Conservation (phyloP, 495 filamentous ascomycete species). For the Neurospora tetrasperma region DNA sequence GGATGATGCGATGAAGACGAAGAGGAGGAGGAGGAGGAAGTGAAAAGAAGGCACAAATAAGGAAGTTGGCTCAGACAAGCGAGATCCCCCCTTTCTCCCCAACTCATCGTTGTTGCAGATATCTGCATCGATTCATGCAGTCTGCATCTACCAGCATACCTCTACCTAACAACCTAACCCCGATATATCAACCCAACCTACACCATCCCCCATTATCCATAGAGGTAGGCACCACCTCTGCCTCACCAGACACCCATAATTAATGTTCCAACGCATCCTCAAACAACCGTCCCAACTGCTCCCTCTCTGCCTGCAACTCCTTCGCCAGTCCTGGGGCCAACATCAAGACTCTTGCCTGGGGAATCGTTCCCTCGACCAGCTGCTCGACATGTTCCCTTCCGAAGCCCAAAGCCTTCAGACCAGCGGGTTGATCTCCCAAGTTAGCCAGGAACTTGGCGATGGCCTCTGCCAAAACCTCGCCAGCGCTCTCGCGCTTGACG, state of each 20-base stretch:
- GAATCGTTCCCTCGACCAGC: constrained; percentile 88
- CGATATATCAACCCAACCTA: neutral
- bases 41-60: no score
- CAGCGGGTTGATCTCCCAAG: constrained; percentile 82
- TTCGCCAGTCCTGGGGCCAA: constrained; percentile 71
- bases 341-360: constrained; percentile 83
- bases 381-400: constrained; percentile 58
- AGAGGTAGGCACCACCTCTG: neutral
- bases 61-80: neutral
- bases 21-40: neutral
- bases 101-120: neutral
- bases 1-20: neutral
- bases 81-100: neutral
- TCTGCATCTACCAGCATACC: neutral
- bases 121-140: neutral
- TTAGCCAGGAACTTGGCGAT: constrained; percentile 66
- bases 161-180: neutral
- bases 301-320: constrained; percentile 54
- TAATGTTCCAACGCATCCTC: constrained; percentile 39
- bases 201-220: neutral
- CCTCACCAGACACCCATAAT: neutral
- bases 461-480: constrained; percentile 75
- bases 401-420: constrained; percentile 78
- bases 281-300: constrained; percentile 41
- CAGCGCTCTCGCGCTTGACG: constrained; percentile 78